phyloP scores from a whole-genome alignment of 2,329 filamentous ascomycete genomes.

The Penicillium sclerotiorum region DNA sequence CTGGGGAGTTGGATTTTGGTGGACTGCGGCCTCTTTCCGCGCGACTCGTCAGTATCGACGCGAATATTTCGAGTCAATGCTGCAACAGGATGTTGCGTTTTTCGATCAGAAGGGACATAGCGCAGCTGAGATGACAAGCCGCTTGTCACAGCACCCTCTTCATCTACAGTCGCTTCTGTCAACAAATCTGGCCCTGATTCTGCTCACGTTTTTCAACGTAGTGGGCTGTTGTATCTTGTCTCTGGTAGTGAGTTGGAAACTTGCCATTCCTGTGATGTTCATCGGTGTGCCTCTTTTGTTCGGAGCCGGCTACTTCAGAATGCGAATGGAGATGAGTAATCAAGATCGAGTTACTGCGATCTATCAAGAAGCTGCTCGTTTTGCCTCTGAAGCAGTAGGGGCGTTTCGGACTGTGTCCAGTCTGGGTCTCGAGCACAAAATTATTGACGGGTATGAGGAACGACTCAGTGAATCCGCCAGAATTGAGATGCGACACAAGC shows the following conservation, averaged over 20 bases:
- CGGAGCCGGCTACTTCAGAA: conserved; percentile 33
- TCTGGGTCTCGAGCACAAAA: neutral
- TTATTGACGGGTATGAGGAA: neutral
- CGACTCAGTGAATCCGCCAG: neutral
- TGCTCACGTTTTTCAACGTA: neutral
- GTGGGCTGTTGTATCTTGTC: neutral
- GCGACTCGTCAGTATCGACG: neutral
- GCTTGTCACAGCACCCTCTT: neutral
- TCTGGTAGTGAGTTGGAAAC: conserved; percentile 9
- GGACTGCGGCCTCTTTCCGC: neutral
- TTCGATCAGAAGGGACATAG: neutral
- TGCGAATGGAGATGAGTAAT: conserved; percentile 31
- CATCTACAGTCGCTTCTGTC: neutral
- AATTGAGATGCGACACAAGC: neutral
- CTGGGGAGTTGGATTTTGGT: neutral
- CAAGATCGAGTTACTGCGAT: neutral
- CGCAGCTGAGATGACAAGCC: neutral
- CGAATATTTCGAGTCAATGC: neutral
- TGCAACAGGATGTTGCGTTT: neutral
- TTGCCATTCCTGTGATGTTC: conserved; percentile 52
- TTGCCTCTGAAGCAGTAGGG: neutral
- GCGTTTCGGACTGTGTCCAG: neutral
- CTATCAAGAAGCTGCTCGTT: neutral
- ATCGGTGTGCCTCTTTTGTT: conserved; percentile 43
- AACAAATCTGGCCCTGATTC: neutral